phyloP scores from a whole-genome alignment of 352 stramenopile genomes.

The Globisporangium megalacanthum region DNA sequence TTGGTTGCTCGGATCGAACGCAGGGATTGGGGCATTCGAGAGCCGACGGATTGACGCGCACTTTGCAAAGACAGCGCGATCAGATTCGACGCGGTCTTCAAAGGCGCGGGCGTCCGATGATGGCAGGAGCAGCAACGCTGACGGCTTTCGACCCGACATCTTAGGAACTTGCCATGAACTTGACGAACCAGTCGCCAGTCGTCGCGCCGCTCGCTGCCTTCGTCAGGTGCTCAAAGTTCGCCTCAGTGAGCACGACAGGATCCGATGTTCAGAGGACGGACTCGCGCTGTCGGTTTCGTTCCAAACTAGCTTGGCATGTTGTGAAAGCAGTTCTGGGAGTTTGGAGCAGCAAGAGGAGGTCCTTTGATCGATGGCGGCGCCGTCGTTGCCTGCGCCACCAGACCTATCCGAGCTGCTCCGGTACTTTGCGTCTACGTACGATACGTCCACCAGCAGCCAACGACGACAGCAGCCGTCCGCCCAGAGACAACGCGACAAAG shows the following conservation, averaged over 20 bases:
- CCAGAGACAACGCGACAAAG: too few relatives aligned
- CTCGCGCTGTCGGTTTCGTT: too few relatives aligned
- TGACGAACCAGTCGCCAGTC: too few relatives aligned
- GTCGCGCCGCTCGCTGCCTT: too few relatives aligned
- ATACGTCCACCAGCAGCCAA: background rate
- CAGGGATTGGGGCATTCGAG: conserved; percentile 5
- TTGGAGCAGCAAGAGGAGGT: too few relatives aligned
- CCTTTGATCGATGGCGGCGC: conserved; percentile 5
- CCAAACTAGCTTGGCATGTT: too few relatives aligned
- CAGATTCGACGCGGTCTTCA: conserved; percentile 22
- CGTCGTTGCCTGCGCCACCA: conserved; percentile 28
- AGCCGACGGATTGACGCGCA: conserved; percentile 29
- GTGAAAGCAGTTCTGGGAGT: too few relatives aligned
- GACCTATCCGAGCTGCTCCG: conserved; percentile 43
- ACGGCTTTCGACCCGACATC: conserved; percentile 1
- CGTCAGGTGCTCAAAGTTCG: too few relatives aligned
- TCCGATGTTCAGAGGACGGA: too few relatives aligned
- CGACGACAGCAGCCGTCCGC: background rate
- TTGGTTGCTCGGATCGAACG: conserved; percentile 8
- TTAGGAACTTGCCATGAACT: too few relatives aligned
- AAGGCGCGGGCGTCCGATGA: background rate
- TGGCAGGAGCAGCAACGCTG: background rate
- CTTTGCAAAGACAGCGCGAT: conserved; percentile 33
- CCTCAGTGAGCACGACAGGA: too few relatives aligned
- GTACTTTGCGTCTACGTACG: conserved; percentile 22